Conservation (phyloP, 2,329 filamentous ascomycete genomes). For the Ophiostoma fasciatum region DNA sequence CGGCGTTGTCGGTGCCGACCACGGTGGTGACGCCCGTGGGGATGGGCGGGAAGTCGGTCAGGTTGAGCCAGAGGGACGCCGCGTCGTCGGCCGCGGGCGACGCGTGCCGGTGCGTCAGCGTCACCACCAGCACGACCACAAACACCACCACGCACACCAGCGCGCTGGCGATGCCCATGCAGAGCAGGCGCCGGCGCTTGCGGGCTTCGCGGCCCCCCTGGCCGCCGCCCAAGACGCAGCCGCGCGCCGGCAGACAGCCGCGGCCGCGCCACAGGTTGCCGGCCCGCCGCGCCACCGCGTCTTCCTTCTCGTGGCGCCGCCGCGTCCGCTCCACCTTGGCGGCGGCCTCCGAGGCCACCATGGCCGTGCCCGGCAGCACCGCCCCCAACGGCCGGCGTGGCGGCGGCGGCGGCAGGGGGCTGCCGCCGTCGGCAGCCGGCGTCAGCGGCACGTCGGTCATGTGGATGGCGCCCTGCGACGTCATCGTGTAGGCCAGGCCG, state of each 20-base stretch:
- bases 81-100: conserved; percentile 5
- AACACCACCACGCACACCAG: conserved; percentile 42
- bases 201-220: conserved; percentile 49
- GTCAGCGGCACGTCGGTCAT: conserved; percentile 45
- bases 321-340: conserved; percentile 35
- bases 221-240: conserved; percentile 52
- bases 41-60: conserved; percentile 76
- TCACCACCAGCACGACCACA: conserved; percentile 41
- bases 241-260: conserved; percentile 45
- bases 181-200: conserved; percentile 42
- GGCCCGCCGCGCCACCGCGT: conserved; percentile 38
- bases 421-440: conserved; percentile 17
- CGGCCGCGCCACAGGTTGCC: conserved; percentile 53
- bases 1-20: conserved; percentile 52
- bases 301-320: conserved; percentile 50
- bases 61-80: conserved; percentile 58
- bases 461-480: conserved; percentile 43
- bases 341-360: conserved; percentile 19
- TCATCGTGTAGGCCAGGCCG: conserved; percentile 45
- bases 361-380: conserved; percentile 22
- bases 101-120: conserved; percentile 30
- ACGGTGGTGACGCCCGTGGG: conserved; percentile 72
- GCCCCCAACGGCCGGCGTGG: conserved; percentile 30
- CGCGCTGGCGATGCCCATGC: conserved; percentile 33
- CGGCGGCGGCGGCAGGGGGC: conserved; percentile 28